phyloP scores from a whole-genome alignment of 306 rosid species.

The Crataegus laevigata region DNA sequence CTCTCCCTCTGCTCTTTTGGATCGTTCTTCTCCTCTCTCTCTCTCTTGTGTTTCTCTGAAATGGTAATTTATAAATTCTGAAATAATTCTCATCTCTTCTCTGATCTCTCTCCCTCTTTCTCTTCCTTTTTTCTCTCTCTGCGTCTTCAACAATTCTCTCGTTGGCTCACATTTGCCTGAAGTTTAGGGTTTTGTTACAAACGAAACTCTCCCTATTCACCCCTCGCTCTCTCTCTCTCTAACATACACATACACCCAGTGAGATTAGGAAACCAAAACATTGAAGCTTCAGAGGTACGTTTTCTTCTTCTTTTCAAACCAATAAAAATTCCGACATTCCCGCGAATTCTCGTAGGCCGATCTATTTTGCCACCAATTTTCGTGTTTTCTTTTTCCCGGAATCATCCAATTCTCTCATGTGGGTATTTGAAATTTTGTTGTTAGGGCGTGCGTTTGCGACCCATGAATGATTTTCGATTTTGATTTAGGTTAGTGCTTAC shows the following conservation, averaged over 20 bases:
- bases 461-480: conserved; percentile 33
- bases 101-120: conserved; percentile 3
- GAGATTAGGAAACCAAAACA: neutral
- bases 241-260: neutral
- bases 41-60: neutral
- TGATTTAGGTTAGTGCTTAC: conserved; percentile 29
- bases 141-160: conserved; percentile 21
- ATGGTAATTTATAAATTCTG: conserved; percentile 4
- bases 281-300: conserved; percentile 45
- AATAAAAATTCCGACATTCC: conserved; percentile 27
- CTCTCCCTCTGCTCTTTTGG: neutral
- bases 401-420: conserved; percentile 27
- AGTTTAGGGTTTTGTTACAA: conserved; percentile 24
- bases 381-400: neutral
- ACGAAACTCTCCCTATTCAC: neutral
- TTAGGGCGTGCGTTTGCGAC: conserved; percentile 40
- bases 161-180: conserved; percentile 17
- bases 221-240: neutral
- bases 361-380: conserved; percentile 20
- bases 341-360: conserved; percentile 19
- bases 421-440: conserved; percentile 15
- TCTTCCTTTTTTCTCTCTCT: neutral
- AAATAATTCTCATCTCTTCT: conserved; percentile 12
- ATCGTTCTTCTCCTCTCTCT: neutral
- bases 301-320: conserved; percentile 7